Conservation (phyloP, 345 rosid species). For the Trapa incisa region DNA sequence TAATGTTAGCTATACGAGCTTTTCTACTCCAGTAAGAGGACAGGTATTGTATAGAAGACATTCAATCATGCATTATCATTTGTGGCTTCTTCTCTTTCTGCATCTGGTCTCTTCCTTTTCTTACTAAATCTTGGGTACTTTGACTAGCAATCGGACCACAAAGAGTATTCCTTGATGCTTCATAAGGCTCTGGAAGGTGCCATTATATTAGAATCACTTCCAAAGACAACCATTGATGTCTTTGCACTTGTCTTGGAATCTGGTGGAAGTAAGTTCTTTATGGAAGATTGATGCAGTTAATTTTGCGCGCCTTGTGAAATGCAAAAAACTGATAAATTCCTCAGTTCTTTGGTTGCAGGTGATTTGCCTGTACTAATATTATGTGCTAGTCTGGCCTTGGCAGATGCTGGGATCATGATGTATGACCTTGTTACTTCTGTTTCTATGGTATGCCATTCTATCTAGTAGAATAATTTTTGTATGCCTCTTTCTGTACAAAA, state of each 20-base stretch:
- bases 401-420: constrained; percentile 95
- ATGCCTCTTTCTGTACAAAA: neutral
- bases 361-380: constrained; percentile 83
- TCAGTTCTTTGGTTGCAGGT: constrained; percentile 32
- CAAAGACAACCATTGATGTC: constrained; percentile 90
- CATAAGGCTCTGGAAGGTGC: constrained; percentile 90
- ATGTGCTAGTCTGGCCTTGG: constrained; percentile 95
- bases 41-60: constrained; percentile 34
- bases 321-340: neutral
- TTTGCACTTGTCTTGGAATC: constrained; percentile 92
- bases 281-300: neutral
- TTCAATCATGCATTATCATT: neutral
- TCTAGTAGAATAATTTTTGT: neutral
- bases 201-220: constrained; percentile 69
- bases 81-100: neutral
- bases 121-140: constrained; percentile 4
- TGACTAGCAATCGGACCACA: constrained; percentile 61
- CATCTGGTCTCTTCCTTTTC: neutral
- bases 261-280: constrained; percentile 73
- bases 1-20: constrained; percentile 78
- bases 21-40: constrained; percentile 51
- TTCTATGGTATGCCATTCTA: constrained; percentile 52
- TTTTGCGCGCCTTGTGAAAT: neutral
- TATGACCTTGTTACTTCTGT: constrained; percentile 85
- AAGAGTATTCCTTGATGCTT: constrained; percentile 77